A percentile compares a stretch with the other conserved stretches of the same genome.
Evolutionary conservation across 1,284 basidiomycete genomes (phyloP).

Genomic region (Moesziomyces sp.): DNA sequence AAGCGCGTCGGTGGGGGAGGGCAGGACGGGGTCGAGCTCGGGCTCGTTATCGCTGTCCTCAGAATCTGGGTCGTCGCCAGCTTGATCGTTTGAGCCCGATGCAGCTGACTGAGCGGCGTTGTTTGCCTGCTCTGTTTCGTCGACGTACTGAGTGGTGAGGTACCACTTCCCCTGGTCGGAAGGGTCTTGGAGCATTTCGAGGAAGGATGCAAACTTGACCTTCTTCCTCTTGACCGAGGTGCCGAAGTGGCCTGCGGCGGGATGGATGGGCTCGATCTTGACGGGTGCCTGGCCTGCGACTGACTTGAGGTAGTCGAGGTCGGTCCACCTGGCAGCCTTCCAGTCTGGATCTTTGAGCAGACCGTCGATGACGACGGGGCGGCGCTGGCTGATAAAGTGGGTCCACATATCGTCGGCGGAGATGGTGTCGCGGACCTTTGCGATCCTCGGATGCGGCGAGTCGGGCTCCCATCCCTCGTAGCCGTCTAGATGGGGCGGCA

Average conservation of each 20-base stretch:
- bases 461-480: constrained; percentile 36
- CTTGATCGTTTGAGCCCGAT: constrained; percentile 27
- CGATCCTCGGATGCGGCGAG: constrained; percentile 15
- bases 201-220: constrained; percentile 49
- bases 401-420: constrained; percentile 55
- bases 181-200: constrained; percentile 52
- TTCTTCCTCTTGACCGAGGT: constrained; percentile 50
- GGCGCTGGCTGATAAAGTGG: constrained; percentile 51
- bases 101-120: constrained; percentile 28
- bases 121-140: constrained; percentile 23
- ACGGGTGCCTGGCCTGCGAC: constrained; percentile 55
- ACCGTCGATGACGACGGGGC: constrained; percentile 61
- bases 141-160: constrained; percentile 65
- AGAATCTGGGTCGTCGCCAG: constrained; percentile 33
- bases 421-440: constrained; percentile 26
- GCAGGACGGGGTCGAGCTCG: constrained; percentile 56
- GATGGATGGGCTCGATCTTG: constrained; percentile 64
- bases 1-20: constrained; percentile 59
- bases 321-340: constrained; percentile 56
- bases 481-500: constrained; percentile 29
- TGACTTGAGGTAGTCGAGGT: constrained; percentile 50
- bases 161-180: constrained; percentile 56
- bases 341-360: constrained; percentile 48
- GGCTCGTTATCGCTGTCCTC: constrained; percentile 45
- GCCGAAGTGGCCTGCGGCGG: constrained; percentile 56